A percentile compares a stretch with the other conserved stretches of the same genome.
phyloP scores from a whole-genome alignment of 2,329 filamentous ascomycete species.

The Aureobasidium pullulans region DNA sequence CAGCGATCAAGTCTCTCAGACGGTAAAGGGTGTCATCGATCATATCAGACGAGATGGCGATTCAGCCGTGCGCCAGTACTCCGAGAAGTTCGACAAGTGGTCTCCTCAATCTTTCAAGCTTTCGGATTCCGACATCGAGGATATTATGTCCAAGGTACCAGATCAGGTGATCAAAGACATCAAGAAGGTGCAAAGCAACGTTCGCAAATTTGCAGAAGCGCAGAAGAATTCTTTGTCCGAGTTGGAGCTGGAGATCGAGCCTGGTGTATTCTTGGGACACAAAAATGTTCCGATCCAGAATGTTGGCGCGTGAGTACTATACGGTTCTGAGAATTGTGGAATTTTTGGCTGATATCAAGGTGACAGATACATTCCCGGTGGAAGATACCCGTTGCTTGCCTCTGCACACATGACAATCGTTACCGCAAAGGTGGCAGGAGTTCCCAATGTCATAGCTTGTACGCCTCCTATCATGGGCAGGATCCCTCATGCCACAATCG shows the following conservation, averaged over 20 bases:
- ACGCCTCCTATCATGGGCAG: conserved; percentile 45
- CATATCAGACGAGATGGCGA: conserved; percentile 27
- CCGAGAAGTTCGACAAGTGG: conserved; percentile 50
- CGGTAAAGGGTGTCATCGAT: conserved; percentile 43
- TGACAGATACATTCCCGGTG: conserved; percentile 42
- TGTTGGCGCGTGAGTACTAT: background rate
- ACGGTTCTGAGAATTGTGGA: background rate
- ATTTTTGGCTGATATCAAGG: background rate
- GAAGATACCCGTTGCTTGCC: conserved; percentile 47
- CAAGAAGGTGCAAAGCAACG: conserved; percentile 45
- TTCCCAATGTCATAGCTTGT: conserved; percentile 43
- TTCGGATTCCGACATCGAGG: conserved; percentile 37
- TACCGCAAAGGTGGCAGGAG: conserved; percentile 48
- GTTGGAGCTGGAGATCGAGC: conserved; percentile 45
- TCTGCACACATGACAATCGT: conserved; percentile 51
- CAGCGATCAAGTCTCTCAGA: conserved; percentile 19
- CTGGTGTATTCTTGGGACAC: conserved; percentile 46
- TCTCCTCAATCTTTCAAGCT: conserved; percentile 43
- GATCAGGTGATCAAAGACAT: conserved; percentile 47
- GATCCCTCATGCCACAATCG: conserved; percentile 43
- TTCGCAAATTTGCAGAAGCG: conserved; percentile 42
- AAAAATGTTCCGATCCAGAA: conserved; percentile 41
- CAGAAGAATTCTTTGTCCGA: conserved; percentile 41
- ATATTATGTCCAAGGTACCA: conserved; percentile 38
- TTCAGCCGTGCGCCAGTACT: conserved; percentile 29